phyloP scores from a whole-genome alignment of 768 basidiomycete genomes.

The Sarcodon sp. region DNA sequence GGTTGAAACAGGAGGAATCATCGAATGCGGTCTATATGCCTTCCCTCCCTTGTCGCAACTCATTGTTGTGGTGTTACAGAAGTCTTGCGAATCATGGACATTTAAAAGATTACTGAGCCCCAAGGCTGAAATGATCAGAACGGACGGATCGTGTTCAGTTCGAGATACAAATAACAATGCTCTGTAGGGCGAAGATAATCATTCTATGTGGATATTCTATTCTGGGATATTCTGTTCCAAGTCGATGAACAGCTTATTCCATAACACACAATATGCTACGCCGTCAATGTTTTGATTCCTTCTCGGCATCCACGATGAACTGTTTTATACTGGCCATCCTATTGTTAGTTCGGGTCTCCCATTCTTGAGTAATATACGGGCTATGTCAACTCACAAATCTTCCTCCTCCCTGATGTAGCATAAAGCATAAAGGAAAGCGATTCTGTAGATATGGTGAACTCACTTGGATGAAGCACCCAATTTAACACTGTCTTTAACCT shows the following conservation, averaged over 20 bases:
- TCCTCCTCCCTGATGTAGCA: slow-evolving; percentile 57
- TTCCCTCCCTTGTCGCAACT: too few relatives aligned
- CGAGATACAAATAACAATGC: too few relatives aligned
- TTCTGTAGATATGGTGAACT: slow-evolving; percentile 15
- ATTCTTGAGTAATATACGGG: slow-evolving; percentile 7
- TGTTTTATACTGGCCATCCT: slow-evolving; percentile 62
- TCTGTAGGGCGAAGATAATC: too few relatives aligned
- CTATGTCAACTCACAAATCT: slow-evolving; percentile 49
- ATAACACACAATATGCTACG: not conserved
- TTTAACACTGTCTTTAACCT: slow-evolving; percentile 53
- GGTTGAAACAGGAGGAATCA: not conserved
- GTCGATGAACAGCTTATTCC: not conserved
- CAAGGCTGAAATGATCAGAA: too few relatives aligned
- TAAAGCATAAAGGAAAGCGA: not conserved
- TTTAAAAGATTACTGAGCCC: too few relatives aligned
- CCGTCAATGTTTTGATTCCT: slow-evolving; percentile 44
- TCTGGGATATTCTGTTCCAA: too few relatives aligned
- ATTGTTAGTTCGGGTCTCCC: slow-evolving; percentile 24
- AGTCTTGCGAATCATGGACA: too few relatives aligned
- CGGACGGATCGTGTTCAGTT: too few relatives aligned
- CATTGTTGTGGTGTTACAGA: too few relatives aligned
- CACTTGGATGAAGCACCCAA: slow-evolving; percentile 58
- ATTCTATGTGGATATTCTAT: too few relatives aligned
- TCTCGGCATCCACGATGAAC: slow-evolving; percentile 77
- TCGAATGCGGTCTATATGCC: too few relatives aligned